Conservation (phyloP, 352 stramenopile genomes). For the Globisporangium acanthophoron region DNA sequence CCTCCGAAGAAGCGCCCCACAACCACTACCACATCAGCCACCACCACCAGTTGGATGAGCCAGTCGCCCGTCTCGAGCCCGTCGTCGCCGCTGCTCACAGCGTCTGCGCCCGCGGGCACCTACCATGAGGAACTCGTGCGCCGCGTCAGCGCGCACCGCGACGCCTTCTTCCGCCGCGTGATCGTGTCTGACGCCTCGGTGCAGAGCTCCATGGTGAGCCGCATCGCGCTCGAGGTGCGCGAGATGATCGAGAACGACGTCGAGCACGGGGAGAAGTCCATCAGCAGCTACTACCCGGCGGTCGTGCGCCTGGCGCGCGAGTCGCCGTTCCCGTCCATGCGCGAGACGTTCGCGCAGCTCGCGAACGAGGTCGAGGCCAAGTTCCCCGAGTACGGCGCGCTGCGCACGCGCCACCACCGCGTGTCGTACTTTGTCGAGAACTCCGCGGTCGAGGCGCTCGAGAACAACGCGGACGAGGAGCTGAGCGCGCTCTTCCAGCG, state of each 20-base stretch:
- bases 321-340: constrained; percentile 61
- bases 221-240: constrained; percentile 47
- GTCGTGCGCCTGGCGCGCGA: constrained; percentile 57
- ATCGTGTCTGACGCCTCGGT: constrained; percentile 55
- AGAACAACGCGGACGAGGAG: constrained; percentile 41
- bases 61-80: constrained; percentile 6
- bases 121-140: constrained; percentile 32
- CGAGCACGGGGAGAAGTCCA: constrained; percentile 18
- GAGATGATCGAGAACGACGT: constrained; percentile 43
- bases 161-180: constrained; percentile 79
- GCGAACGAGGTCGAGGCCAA: constrained; percentile 36
- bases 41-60: constrained; percentile 7
- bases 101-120: constrained; percentile 7
- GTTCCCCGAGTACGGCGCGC: constrained; percentile 25
- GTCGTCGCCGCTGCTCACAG: constrained; percentile 9
- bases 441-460: constrained; percentile 18
- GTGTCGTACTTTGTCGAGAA: constrained; percentile 76
- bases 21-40: not conserved
- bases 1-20: not conserved
- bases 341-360: constrained; percentile 44
- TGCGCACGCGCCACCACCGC: constrained; percentile 23
- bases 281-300: constrained; percentile 69
- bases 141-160: constrained; percentile 60
- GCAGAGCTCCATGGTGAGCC: constrained; percentile 51
- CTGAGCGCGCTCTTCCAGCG: constrained; percentile 43